A percentile compares a stretch with the other conserved stretches of the same genome.
phyloP scores from a whole-genome alignment of 306 rosid species.

The Carpinus viminea region DNA sequence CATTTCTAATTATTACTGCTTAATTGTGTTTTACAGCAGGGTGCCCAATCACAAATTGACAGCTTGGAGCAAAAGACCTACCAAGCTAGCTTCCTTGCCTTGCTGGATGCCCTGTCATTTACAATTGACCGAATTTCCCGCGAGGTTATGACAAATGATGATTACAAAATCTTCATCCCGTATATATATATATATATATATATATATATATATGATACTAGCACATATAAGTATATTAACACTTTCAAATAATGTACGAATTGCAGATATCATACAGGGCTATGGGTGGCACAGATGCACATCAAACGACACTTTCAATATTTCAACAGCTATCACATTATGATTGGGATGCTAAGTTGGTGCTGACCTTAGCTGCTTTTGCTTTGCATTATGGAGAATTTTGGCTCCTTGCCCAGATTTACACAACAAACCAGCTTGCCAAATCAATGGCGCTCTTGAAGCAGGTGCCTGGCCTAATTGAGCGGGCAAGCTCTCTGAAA shows the following conservation, averaged over 20 bases:
- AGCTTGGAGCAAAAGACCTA: conserved; percentile 36
- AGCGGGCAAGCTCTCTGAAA: conserved; percentile 28
- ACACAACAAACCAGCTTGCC: conserved; percentile 43
- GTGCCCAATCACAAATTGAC: conserved; percentile 27
- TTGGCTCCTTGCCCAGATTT: conserved; percentile 51
- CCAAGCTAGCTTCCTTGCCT: conserved; percentile 28
- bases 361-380: conserved; percentile 48
- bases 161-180: too few species aligned
- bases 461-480: conserved; percentile 50
- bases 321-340: conserved; percentile 39
- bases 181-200: too few species aligned
- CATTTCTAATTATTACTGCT: neutral
- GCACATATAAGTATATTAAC: neutral
- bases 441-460: conserved; percentile 52
- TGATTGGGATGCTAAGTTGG: conserved; percentile 56
- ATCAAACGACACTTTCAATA: conserved; percentile 41
- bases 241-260: conserved; percentile 5
- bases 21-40: conserved; percentile 30
- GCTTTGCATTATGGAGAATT: conserved; percentile 46
- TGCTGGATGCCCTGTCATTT: conserved; percentile 44
- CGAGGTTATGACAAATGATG: conserved; percentile 42
- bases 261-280: conserved; percentile 49
- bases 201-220: too few species aligned
- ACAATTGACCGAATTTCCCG: conserved; percentile 55
- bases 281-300: conserved; percentile 43